Conservation (phyloP, 176 grass and related monocot genomes). For the Aegilops sharonensis region DNA sequence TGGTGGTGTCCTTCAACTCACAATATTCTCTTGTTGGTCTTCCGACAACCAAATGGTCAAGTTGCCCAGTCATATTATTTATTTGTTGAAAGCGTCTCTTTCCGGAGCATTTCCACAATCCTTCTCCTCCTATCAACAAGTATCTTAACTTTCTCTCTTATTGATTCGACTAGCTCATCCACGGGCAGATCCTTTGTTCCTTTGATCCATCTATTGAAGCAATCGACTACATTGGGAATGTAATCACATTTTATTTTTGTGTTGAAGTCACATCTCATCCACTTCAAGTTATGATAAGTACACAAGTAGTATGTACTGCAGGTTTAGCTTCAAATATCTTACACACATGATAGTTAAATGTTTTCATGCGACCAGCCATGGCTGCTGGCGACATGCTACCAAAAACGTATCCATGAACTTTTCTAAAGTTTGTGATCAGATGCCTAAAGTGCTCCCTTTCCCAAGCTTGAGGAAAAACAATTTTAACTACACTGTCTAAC, state of each 20-base stretch:
- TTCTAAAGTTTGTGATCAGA: neutral
- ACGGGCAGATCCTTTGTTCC: neutral
- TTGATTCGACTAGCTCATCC: neutral
- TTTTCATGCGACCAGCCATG: neutral
- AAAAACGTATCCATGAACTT: neutral
- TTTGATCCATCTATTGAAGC: neutral
- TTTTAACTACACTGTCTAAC: neutral
- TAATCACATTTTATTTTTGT: neutral
- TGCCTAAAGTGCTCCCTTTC: neutral
- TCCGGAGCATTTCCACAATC: neutral
- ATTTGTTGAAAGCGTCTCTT: neutral
- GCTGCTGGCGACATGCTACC: neutral
- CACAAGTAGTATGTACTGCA: neutral
- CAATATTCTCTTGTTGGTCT: neutral
- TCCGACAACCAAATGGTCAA: neutral
- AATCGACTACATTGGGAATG: neutral
- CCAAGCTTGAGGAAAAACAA: neutral
- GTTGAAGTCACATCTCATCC: neutral
- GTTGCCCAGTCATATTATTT: neutral
- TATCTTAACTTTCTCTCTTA: neutral
- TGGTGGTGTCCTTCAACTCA: neutral
- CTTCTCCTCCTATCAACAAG: neutral
- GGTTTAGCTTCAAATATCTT: neutral
- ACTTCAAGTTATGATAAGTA: neutral
- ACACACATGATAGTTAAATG: neutral